Conservation (phyloP, 805 yeast species). For the Brettanomyces sp. region DNA sequence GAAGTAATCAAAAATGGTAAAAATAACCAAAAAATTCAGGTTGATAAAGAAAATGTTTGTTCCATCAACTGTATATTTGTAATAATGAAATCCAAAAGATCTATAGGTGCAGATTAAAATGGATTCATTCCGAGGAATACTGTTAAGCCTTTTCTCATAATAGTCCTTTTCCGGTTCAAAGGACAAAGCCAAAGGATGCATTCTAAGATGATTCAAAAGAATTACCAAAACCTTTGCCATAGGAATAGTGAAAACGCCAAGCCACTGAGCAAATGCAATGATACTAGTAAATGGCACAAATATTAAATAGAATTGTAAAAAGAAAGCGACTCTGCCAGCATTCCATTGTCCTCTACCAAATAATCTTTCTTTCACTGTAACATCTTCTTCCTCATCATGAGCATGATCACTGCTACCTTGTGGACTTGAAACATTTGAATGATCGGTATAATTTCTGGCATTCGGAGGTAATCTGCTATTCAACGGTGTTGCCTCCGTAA, state of each 20-base stretch:
- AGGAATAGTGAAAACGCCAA: constrained; percentile 82
- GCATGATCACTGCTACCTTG: constrained; percentile 9
- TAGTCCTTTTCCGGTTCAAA: constrained; percentile 53
- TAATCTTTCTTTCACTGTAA: constrained; percentile 33
- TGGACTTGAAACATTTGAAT: background rate
- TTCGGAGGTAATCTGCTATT: background rate
- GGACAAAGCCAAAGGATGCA: constrained; percentile 85
- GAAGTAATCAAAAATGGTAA: constrained; percentile 74
- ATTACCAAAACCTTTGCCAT: constrained; percentile 75
- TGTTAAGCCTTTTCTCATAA: constrained; percentile 23
- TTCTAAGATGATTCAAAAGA: constrained; percentile 66
- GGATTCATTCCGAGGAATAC: constrained; percentile 36
- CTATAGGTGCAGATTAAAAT: constrained; percentile 85
- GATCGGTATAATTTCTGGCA: background rate
- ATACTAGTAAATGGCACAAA: constrained; percentile 57
- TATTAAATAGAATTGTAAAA: constrained; percentile 54
- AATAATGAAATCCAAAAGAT: constrained; percentile 86
- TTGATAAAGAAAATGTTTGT: constrained; percentile 90
- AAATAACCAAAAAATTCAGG: constrained; percentile 65
- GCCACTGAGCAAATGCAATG: constrained; percentile 62
- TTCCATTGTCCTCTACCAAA: constrained; percentile 95
- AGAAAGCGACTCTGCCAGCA: constrained; percentile 71
- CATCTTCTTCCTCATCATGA: constrained; percentile 18
- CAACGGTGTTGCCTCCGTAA: background rate
- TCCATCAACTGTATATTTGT: constrained; percentile 93